Conservation (phyloP, 1,284 basidiomycete species). For the Malassezia pachydermatis region DNA sequence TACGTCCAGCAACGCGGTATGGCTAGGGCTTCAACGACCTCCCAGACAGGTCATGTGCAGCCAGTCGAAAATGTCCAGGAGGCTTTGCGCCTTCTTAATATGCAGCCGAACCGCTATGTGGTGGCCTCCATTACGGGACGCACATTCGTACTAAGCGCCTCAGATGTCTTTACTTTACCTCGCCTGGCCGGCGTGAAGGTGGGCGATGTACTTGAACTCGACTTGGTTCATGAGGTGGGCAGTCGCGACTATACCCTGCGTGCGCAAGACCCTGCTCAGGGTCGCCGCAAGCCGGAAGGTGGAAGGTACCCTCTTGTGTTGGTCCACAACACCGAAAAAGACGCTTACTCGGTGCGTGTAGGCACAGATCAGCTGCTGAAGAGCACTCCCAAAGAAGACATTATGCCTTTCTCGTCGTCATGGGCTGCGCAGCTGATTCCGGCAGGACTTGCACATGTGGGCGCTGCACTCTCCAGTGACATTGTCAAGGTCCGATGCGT, state of each 20-base stretch:
- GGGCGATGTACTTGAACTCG: conserved; percentile 72
- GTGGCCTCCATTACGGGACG: conserved; percentile 75
- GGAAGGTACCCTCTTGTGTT: conserved; percentile 10
- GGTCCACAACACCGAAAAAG: not conserved
- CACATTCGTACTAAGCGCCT: conserved; percentile 75
- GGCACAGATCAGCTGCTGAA: conserved; percentile 1
- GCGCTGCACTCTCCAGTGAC: conserved; percentile 23
- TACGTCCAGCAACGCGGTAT: too few relatives aligned
- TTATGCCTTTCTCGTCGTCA: conserved; percentile 23
- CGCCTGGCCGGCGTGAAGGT: conserved; percentile 60
- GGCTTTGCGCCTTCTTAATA: conserved; percentile 50
- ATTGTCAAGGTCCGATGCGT: conserved; percentile 68
- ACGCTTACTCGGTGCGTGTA: conserved; percentile 1
- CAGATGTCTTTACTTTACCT: conserved; percentile 84
- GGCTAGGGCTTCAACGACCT: too few relatives aligned
- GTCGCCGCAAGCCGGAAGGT: conserved; percentile 18
- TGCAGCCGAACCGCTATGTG: conserved; percentile 73
- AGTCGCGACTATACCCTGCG: conserved; percentile 87
- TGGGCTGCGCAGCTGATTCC: conserved; percentile 37
- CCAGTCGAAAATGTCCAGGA: conserved; percentile 7
- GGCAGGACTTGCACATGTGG: conserved; percentile 37
- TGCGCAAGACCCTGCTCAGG: conserved; percentile 45
- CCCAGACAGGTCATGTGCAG: too few relatives aligned
- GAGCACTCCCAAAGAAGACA: not conserved
- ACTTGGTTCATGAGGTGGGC: conserved; percentile 83